Percentiles rank a stretch among this genome's conserved stretches.
Evolutionary conservation across 768 basidiomycete species (phyloP).

Genomic region (Auricularia sp.): DNA sequence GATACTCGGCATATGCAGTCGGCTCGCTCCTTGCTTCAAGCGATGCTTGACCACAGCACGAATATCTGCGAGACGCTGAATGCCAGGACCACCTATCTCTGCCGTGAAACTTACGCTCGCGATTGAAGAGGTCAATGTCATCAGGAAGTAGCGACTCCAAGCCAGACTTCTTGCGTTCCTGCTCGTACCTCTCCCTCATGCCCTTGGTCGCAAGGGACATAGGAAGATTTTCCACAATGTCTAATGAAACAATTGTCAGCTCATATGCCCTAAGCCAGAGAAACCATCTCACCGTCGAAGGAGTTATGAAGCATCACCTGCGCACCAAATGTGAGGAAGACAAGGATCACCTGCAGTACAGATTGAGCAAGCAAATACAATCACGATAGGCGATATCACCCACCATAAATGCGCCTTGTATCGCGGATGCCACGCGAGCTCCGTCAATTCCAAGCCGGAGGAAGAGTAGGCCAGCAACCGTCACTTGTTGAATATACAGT

Average conservation of each 20-base stretch:
- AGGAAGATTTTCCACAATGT: constrained; percentile 45
- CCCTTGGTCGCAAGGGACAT: constrained; percentile 55
- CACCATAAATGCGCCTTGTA: constrained; percentile 46
- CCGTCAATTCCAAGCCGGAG: constrained; percentile 33
- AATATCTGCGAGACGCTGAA: background rate
- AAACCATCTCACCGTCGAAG: constrained; percentile 29
- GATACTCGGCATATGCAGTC: background rate
- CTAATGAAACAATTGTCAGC: constrained; percentile 20
- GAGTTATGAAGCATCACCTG: constrained; percentile 31
- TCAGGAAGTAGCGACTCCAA: background rate
- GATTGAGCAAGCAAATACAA: too few species aligned
- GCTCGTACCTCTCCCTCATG: constrained; percentile 32
- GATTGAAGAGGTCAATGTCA: constrained; percentile 18
- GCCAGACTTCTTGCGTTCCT: constrained; percentile 6
- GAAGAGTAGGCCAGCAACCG: constrained; percentile 60
- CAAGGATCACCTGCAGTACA: background rate
- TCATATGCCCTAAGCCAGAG: background rate
- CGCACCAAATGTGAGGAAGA: constrained; percentile 10
- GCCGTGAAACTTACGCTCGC: constrained; percentile 13
- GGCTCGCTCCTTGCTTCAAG: background rate
- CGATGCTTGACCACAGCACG: background rate
- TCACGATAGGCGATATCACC: background rate
- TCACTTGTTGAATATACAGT: constrained; percentile 62
- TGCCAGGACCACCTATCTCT: background rate
- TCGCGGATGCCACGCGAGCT: constrained; percentile 26